Conservation (phyloP, 2,329 filamentous ascomycete genomes). For the Diaporthe batatas region DNA sequence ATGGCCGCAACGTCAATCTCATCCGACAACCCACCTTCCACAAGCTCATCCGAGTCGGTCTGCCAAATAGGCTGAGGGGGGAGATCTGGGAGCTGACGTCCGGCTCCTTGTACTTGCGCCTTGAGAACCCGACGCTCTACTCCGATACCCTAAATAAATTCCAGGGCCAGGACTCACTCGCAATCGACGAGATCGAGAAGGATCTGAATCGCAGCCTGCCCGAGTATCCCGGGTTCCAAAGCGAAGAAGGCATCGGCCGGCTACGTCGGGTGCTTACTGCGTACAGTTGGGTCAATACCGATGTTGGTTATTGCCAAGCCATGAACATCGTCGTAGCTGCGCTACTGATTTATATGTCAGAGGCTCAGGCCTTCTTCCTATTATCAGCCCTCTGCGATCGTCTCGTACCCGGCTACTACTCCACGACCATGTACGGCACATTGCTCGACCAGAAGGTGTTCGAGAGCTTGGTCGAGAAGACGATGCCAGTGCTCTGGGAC, state of each 20-base stretch:
- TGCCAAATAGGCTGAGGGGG: slow-evolving; percentile 91
- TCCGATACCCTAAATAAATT: slow-evolving; percentile 86
- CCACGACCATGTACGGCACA: slow-evolving; percentile 98
- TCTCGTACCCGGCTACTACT: slow-evolving; percentile 95
- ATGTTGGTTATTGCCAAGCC: slow-evolving; percentile 98
- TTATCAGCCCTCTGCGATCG: slow-evolving; percentile 93
- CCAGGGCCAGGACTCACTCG: slow-evolving; percentile 87
- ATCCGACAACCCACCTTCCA: slow-evolving; percentile 97
- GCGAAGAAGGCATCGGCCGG: slow-evolving; percentile 91
- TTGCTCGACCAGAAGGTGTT: slow-evolving; percentile 97
- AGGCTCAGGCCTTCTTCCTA: slow-evolving; percentile 94
- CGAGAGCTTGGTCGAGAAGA: slow-evolving; percentile 97
- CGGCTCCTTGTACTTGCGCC: slow-evolving; percentile 87
- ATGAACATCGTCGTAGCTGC: slow-evolving; percentile 99
- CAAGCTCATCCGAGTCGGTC: slow-evolving; percentile 93
- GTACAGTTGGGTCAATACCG: slow-evolving; percentile 96
- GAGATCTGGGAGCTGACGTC: slow-evolving; percentile 97
- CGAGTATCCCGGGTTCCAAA: slow-evolving; percentile 98
- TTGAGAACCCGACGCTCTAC: slow-evolving; percentile 88
- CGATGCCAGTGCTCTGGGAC: slow-evolving; percentile 98
- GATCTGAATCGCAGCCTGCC: slow-evolving; percentile 96
- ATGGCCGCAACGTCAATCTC: slow-evolving; percentile 91
- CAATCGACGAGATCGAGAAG: slow-evolving; percentile 99
- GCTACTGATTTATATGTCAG: slow-evolving; percentile 98
- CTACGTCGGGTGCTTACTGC: slow-evolving; percentile 92